A percentile compares a stretch with the other conserved stretches of the same genome.
These are phyloP conservation scores for Yamadazyma epiphylla DNA, from an alignment of 1,139 yeast genomes.

Conservation along the genomic window DNA sequence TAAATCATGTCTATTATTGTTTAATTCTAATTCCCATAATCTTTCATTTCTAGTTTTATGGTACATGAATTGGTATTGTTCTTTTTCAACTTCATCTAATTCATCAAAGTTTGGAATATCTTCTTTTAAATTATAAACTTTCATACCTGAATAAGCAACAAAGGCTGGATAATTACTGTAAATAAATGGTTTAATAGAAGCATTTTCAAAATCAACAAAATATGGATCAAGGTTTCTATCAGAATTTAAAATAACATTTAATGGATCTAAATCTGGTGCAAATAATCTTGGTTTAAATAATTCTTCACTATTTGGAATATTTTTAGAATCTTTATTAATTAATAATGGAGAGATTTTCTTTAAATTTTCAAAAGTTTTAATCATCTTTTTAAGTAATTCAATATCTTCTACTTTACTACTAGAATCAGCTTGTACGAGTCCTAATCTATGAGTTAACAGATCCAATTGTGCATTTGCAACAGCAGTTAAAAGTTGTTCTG, in stretches of 20 bases:
- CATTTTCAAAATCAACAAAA: slow-evolving; percentile 78
- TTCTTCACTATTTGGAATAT: slow-evolving; percentile 56
- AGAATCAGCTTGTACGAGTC: slow-evolving; percentile 53
- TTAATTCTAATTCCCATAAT: slow-evolving; percentile 77
- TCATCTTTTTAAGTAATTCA: slow-evolving; percentile 43
- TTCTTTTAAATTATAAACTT: slow-evolving; percentile 67
- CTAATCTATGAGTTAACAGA: slow-evolving; percentile 52
- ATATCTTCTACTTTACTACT: slow-evolving; percentile 39
- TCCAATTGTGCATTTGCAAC: slow-evolving; percentile 69
- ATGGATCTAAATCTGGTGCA: slow-evolving; percentile 85
- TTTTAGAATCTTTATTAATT: slow-evolving; percentile 45
- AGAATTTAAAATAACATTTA: slow-evolving; percentile 63
- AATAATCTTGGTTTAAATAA: slow-evolving; percentile 71
- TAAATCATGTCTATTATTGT: slow-evolving; percentile 58
- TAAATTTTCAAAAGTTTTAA: slow-evolving; percentile 58
- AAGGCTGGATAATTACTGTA: slow-evolving; percentile 77
- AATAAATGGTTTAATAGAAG: slow-evolving; percentile 76
- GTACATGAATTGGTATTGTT: slow-evolving; percentile 80
- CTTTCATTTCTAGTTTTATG: slow-evolving; percentile 89
- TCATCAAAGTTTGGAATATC: slow-evolving; percentile 70
- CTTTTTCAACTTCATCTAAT: slow-evolving; percentile 68
- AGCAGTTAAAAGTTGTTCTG: slow-evolving; percentile 57
- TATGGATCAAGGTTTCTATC: slow-evolving; percentile 33
- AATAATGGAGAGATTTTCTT: slow-evolving; percentile 51
- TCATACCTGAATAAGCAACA: slow-evolving; percentile 83